Conservation (phyloP, 257 asterid genomes). For the Nicotiana paniculata region DNA sequence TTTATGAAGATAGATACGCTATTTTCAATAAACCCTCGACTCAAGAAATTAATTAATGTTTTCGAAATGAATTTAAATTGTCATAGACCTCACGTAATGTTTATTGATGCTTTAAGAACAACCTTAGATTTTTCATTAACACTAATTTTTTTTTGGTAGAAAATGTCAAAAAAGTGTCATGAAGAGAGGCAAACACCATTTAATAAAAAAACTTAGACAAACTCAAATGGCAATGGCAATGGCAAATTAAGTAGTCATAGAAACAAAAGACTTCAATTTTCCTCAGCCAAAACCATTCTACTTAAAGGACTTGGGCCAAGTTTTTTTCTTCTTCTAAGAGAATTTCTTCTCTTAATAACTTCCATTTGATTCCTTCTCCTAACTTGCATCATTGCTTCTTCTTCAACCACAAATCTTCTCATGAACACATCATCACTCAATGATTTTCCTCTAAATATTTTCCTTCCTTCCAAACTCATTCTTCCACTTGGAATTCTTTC, state of each 20-base stretch:
- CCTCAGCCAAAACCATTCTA: constrained; percentile 59
- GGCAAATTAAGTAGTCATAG: neutral
- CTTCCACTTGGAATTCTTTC: constrained; percentile 63
- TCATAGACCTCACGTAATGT: neutral
- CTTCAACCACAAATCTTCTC: constrained; percentile 84
- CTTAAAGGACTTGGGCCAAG: constrained; percentile 88
- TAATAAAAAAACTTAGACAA: neutral
- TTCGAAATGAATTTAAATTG: neutral
- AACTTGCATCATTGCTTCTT: constrained; percentile 75
- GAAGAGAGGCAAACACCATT: neutral
- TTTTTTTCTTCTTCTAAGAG: constrained; percentile 44
- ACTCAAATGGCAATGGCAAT: neutral
- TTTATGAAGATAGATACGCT: fast-evolving
- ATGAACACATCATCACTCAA: constrained; percentile 74
- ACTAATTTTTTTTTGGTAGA: neutral
- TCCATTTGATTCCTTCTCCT: constrained; percentile 85
- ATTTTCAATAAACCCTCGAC: too few relatives aligned
- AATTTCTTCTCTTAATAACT: constrained; percentile 63
- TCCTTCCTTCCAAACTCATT: constrained; percentile 64
- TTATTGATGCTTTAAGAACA: neutral
- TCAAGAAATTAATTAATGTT: neutral
- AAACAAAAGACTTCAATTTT: neutral
- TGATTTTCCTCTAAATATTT: constrained; percentile 69
- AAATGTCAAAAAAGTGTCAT: neutral
- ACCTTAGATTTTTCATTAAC: neutral